Percentiles rank a stretch among this genome's conserved stretches.
These are phyloP conservation scores for Clavariopsis aquatica DNA, from an alignment of 495 filamentous ascomycete genomes.

Conservation along the genomic window DNA sequence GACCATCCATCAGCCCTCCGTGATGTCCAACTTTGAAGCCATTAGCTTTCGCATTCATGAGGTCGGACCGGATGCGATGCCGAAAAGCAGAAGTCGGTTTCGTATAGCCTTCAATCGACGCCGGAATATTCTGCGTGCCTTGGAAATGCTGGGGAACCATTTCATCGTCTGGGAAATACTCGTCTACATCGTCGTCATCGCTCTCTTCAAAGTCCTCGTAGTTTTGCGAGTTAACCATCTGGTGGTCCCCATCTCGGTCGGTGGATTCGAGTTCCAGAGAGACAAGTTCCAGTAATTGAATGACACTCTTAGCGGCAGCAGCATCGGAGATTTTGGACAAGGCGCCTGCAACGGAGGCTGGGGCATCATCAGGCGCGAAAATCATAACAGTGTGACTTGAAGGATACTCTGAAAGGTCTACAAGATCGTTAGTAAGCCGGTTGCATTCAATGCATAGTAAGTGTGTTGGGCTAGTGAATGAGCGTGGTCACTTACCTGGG, in stretches of 20 bases:
- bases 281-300: constrained; percentile 45
- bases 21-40: constrained; percentile 76
- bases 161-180: constrained; percentile 34
- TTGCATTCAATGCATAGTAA: neutral
- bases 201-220: constrained; percentile 36
- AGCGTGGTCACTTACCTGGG: constrained; percentile 58
- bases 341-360: constrained; percentile 49
- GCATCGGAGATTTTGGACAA: constrained; percentile 48
- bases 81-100: constrained; percentile 27
- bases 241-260: constrained; percentile 42
- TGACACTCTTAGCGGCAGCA: constrained; percentile 41
- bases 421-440: neutral
- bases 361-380: constrained; percentile 57
- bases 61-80: constrained; percentile 60
- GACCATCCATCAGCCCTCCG: constrained; percentile 49
- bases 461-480: no score
- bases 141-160: constrained; percentile 6
- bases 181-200: constrained; percentile 41
- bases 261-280: constrained; percentile 38
- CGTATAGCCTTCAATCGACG: constrained; percentile 13
- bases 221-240: constrained; percentile 44
- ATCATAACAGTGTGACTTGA: constrained; percentile 60
- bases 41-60: constrained; percentile 60
- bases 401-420: constrained; percentile 68
- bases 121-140: neutral